phyloP scores from a whole-genome alignment of 2,329 filamentous ascomycete species.

The Penicillium sp. region DNA sequence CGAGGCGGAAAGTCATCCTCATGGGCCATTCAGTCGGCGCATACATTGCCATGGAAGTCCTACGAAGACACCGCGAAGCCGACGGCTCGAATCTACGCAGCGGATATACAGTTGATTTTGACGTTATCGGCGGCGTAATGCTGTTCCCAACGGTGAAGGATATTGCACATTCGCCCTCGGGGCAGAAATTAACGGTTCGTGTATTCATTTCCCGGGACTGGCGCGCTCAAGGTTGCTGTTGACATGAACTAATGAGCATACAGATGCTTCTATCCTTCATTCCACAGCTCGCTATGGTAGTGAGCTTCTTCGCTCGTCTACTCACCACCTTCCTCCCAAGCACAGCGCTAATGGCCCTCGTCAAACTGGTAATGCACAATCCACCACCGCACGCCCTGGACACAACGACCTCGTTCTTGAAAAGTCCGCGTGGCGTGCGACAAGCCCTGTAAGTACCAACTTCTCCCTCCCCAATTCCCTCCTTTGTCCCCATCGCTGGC shows the following conservation, averaged over 20 bases:
- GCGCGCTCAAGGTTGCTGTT: no score
- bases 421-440: constrained; percentile 50
- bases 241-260: no score
- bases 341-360: constrained; percentile 41
- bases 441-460: constrained; percentile 53
- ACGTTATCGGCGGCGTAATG: constrained; percentile 58
- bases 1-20: constrained; percentile 56
- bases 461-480: not conserved
- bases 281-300: constrained; percentile 40
- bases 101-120: constrained; percentile 26
- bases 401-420: constrained; percentile 54
- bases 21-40: constrained; percentile 74
- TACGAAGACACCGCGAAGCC: constrained; percentile 56
- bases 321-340: constrained; percentile 48
- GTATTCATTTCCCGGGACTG: not conserved
- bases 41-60: constrained; percentile 70
- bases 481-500: not conserved
- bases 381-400: constrained; percentile 43
- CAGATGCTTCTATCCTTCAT: constrained; percentile 32
- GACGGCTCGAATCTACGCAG: not conserved
- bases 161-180: constrained; percentile 64
- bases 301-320: constrained; percentile 43
- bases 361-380: constrained; percentile 47
- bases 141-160: constrained; percentile 76
- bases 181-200: constrained; percentile 52